Evolutionary conservation across 306 rosid species (phyloP).

Genomic region (Ziziphus jujuba): DNA sequence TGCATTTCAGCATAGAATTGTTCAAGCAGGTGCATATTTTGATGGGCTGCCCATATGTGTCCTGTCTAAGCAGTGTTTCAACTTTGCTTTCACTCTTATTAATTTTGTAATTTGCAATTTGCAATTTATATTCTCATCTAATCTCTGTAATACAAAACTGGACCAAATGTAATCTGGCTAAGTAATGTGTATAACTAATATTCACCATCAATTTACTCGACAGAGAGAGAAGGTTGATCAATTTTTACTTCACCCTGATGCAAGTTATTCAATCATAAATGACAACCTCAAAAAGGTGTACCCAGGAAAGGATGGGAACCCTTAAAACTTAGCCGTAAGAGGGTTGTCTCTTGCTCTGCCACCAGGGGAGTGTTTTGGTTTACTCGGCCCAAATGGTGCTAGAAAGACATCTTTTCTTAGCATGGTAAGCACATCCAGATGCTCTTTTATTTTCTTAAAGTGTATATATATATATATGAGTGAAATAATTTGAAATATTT

Average conservation of each 20-base stretch:
- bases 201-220: not conserved
- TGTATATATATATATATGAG: too few relatives aligned
- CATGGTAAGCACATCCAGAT: not conserved
- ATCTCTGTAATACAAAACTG: too few relatives aligned
- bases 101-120: too few relatives aligned
- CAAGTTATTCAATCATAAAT: conserved; percentile 59
- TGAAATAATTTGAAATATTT: too few relatives aligned
- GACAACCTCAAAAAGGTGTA: conserved; percentile 75
- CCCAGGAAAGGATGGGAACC: conserved; percentile 85
- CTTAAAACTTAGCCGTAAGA: conserved; percentile 72
- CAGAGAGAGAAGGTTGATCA: conserved; percentile 86
- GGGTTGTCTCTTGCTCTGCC: conserved; percentile 90
- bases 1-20: too few relatives aligned
- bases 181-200: too few relatives aligned
- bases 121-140: too few relatives aligned
- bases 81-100: too few relatives aligned
- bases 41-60: too few relatives aligned
- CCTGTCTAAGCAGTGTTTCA: too few relatives aligned
- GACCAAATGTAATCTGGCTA: too few relatives aligned
- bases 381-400: conserved; percentile 98
- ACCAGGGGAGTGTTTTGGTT: conserved; percentile 90
- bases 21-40: too few relatives aligned
- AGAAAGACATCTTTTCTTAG: conserved; percentile 94
- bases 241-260: conserved; percentile 51
- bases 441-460: not conserved